Evolutionary conservation across 768 basidiomycete species (phyloP).

Genomic region (Trametes cubensis): DNA sequence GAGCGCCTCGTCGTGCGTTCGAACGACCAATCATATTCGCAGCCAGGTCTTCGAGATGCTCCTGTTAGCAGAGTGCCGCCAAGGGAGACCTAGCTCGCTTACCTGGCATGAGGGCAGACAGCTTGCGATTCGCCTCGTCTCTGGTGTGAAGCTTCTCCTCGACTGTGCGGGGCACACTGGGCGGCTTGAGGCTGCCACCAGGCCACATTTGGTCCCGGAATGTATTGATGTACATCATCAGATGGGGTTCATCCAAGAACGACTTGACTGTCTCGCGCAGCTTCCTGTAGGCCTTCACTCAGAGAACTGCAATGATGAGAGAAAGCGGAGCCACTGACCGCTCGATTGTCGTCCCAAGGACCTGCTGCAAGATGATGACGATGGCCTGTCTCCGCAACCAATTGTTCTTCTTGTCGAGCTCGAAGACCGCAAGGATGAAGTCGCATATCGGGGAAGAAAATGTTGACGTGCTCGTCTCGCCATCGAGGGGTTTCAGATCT

Average conservation of each 20-base stretch:
- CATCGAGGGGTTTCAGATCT: constrained; percentile 79
- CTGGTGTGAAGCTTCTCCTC: constrained; percentile 82
- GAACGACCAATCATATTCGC: constrained; percentile 98
- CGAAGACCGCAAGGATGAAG: constrained; percentile 88
- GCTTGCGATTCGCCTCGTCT: constrained; percentile 87
- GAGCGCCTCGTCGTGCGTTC: constrained; percentile 90
- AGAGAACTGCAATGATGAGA: neutral
- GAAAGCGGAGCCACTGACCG: constrained; percentile 61
- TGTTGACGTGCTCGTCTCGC: constrained; percentile 84
- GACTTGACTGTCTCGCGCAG: constrained; percentile 75
- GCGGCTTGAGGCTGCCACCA: constrained; percentile 70
- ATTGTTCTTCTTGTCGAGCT: constrained; percentile 93
- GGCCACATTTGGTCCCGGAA: constrained; percentile 86
- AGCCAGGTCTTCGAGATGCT: constrained; percentile 60
- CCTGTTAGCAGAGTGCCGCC: neutral
- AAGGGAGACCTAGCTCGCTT: neutral
- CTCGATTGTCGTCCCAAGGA: constrained; percentile 94
- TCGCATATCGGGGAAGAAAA: constrained; percentile 97
- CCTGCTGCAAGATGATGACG: constrained; percentile 94
- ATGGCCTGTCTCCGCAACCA: constrained; percentile 96
- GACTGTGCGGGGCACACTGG: constrained; percentile 64
- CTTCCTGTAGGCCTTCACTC: constrained; percentile 56
- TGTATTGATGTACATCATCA: constrained; percentile 64
- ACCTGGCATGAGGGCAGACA: constrained; percentile 93
- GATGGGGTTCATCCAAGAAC: constrained; percentile 66